Base-by-base conservation (phyloP, 306 rosid genomes). In the Trifolium repens region DNA sequence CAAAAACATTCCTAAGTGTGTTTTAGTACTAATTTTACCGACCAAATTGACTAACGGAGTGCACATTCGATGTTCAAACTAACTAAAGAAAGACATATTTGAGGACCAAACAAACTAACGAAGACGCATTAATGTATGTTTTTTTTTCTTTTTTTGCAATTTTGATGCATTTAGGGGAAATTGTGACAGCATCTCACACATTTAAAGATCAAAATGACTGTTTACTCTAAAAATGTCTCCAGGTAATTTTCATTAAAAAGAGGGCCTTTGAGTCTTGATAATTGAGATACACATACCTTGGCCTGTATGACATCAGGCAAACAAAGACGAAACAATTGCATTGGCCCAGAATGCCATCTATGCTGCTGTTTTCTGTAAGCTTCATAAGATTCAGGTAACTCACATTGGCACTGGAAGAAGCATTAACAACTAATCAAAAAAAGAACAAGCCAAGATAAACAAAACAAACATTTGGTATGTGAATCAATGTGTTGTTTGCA, bases 301-400 rank as follows among this genome's bases (percentile, higher is more conserved):
- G 97, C 75, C 61, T 52, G 53, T 32, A 94, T 76, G 59, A 94
- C 78, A 76, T 73, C 97, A 5, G 96, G 97, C 77, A 94, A 80
- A 80, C 98, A 94, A 68, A 94, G 98, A 78, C 98, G 94, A 76
- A 94, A 94, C 84, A 94, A 80, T 55, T 94, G 98, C 98, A 94
- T 94, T 71, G 98, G 98, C n/a, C 98, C 97, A 1, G 97, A 94
- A 80, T 94, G 98, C 98, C 98, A 94, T 83, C 96, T 85, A 50
- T 94, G 97, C 52, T 94, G 98, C 40, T 94, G 97, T 77, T 94
- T 94, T 78, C 96, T 83, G 62, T 94, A 94, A 78, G 98, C 97
- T 85, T 91, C 98, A 27, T 94, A 94, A 60, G 98, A 94, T 77
- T 94, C 98, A 0, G 98, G 98, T 68, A 94, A 50, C 82, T 94